Conservation (phyloP, 1,284 basidiomycete species). For the Tilletia indica region DNA sequence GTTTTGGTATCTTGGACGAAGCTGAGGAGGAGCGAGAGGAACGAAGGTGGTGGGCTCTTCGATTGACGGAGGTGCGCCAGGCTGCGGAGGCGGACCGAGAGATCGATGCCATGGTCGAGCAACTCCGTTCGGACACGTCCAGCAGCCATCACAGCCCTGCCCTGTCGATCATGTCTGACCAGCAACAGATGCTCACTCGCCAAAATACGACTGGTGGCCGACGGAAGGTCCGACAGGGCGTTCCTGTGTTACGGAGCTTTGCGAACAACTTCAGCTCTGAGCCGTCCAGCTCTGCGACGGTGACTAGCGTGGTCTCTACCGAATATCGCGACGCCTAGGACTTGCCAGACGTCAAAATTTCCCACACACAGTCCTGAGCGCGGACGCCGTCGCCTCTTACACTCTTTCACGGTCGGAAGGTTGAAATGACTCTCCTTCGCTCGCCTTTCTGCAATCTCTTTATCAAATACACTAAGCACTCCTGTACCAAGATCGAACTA, state of each 20-base stretch:
- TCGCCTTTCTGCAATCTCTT: too few relatives aligned
- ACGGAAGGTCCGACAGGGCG: constrained; percentile 1
- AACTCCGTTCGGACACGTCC: not conserved
- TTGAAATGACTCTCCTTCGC: too few relatives aligned
- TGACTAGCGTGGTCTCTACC: too few relatives aligned
- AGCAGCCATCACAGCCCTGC: not conserved
- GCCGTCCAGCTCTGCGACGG: too few relatives aligned
- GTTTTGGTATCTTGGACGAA: constrained; percentile 17
- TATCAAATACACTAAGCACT: too few relatives aligned
- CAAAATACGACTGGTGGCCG: not conserved
- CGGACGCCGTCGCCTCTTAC: too few relatives aligned
- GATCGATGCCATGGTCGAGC: constrained; percentile 23
- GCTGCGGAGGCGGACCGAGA: constrained; percentile 16
- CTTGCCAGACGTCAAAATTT: too few relatives aligned
- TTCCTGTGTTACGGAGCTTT: not conserved
- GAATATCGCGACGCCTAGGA: too few relatives aligned
- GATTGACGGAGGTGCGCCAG: constrained; percentile 19
- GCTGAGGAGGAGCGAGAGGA: constrained; percentile 22
- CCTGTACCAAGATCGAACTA: too few relatives aligned
- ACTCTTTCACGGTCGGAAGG: too few relatives aligned
- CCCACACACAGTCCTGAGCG: too few relatives aligned
- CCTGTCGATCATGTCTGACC: not conserved
- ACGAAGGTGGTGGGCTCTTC: constrained; percentile 22
- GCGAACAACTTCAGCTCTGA: not conserved
- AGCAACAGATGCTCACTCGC: not conserved